phyloP scores from a whole-genome alignment of 2,329 filamentous ascomycete species.

The Exophiala xenobiotica region DNA sequence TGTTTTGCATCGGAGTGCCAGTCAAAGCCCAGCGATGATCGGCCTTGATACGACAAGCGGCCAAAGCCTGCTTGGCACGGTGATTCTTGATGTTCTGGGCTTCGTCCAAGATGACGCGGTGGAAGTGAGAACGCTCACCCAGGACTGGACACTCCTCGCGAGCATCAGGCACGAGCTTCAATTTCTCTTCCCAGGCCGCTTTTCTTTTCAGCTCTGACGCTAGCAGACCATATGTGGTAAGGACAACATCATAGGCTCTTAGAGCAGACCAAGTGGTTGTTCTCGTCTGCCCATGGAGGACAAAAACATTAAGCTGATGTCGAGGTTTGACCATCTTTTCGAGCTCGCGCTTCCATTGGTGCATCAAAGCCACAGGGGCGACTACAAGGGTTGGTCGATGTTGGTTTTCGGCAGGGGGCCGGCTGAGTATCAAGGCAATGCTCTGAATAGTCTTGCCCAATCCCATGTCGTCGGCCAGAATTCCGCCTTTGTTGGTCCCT shows the following conservation, averaged over 20 bases:
- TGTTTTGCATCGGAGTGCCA: constrained; percentile 88
- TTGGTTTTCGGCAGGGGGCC: constrained; percentile 58
- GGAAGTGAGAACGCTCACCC: constrained; percentile 60
- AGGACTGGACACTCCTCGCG: constrained; percentile 56
- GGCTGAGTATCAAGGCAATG: constrained; percentile 70
- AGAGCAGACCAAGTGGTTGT: constrained; percentile 59
- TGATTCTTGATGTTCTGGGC: constrained; percentile 80
- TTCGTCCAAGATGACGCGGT: constrained; percentile 74
- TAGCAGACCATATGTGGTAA: constrained; percentile 76
- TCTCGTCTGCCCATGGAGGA: constrained; percentile 67
- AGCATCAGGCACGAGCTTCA: constrained; percentile 46
- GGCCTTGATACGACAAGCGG: constrained; percentile 58
- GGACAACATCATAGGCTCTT: constrained; percentile 67
- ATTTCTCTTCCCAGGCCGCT: constrained; percentile 51
- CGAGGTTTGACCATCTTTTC: constrained; percentile 61
- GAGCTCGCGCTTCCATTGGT: constrained; percentile 84
- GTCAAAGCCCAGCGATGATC: constrained; percentile 71
- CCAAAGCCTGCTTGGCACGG: constrained; percentile 60
- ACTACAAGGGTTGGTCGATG: constrained; percentile 78
- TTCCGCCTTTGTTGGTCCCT: constrained; percentile 70
- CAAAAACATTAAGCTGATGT: constrained; percentile 62
- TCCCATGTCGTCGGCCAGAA: constrained; percentile 80
- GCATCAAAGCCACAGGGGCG: constrained; percentile 74
- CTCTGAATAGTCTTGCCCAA: constrained; percentile 82
- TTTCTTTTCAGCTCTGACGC: constrained; percentile 65